Evolutionary conservation across 768 basidiomycete species (phyloP).

Genomic region (Kwoniella bestiolae): DNA sequence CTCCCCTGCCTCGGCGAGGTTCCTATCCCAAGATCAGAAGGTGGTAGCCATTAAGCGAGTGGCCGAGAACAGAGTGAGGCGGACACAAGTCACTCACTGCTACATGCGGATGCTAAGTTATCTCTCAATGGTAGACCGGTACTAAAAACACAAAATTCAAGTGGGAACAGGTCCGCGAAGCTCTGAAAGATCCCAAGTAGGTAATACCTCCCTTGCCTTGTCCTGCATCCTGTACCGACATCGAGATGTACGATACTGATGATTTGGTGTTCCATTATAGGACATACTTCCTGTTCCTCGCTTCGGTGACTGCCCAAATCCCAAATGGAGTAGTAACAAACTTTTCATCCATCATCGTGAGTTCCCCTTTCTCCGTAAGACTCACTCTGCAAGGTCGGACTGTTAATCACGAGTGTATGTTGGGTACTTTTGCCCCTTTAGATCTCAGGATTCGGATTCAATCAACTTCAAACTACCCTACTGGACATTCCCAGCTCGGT

Average conservation of each 20-base stretch:
- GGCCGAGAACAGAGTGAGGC: conserved; percentile 44
- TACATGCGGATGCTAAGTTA: not conserved
- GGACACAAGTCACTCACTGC: not conserved
- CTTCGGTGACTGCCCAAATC: conserved; percentile 57
- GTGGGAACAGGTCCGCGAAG: conserved; percentile 54
- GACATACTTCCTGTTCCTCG: conserved; percentile 57
- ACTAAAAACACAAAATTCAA: conserved; percentile 60
- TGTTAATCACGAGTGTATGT: no score
- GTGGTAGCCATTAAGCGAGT: conserved; percentile 59
- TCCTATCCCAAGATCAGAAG: conserved; percentile 55
- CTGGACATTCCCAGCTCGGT: conserved; percentile 41
- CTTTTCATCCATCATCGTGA: conserved; percentile 42
- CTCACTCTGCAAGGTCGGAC: no score
- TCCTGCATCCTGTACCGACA: no score
- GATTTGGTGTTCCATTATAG: not conserved
- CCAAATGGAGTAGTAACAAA: conserved; percentile 54
- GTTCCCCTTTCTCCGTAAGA: not conserved
- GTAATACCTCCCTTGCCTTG: not conserved
- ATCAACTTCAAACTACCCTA: conserved; percentile 41
- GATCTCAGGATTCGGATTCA: conserved; percentile 44
- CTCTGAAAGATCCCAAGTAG: conserved; percentile 55
- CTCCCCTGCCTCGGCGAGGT: conserved; percentile 55
- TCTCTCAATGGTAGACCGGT: conserved; percentile 31
- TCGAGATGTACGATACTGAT: not conserved
- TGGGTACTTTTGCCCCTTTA: not conserved